phyloP scores from a whole-genome alignment of 2,329 filamentous ascomycete genomes.

The Acephala macrosclerotiorum region DNA sequence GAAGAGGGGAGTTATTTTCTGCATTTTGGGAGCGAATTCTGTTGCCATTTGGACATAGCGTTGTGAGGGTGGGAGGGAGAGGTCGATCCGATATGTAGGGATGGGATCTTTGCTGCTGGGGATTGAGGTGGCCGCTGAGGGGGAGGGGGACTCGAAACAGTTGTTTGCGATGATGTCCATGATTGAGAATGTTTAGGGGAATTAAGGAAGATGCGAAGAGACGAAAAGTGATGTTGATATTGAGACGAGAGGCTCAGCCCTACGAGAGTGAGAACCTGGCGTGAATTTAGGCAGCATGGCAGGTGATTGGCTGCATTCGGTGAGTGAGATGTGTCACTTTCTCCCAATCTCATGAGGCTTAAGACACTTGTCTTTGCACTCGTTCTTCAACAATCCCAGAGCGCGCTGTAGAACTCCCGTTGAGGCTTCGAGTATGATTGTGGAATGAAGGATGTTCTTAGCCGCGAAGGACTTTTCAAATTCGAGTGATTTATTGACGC shows the following conservation, averaged over 20 bases:
- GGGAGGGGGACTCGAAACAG: background rate
- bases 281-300: constrained; percentile 2
- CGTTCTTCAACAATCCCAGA: background rate
- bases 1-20: constrained; percentile 55
- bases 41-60: constrained; percentile 58
- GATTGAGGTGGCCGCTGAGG: background rate
- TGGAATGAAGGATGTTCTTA: too few relatives aligned
- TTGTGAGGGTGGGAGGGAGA: constrained; percentile 58
- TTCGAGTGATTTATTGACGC: too few relatives aligned
- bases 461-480: too few relatives aligned
- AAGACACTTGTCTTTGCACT: background rate
- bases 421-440: too few relatives aligned
- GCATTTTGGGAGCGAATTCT: constrained; percentile 53
- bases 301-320: background rate
- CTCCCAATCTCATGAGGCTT: background rate
- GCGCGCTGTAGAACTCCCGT: too few relatives aligned
- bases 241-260: background rate
- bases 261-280: background rate
- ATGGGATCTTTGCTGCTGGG: constrained; percentile 24
- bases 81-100: constrained; percentile 57
- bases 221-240: background rate
- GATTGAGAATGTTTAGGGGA: background rate
- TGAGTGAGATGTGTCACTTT: background rate
- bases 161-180: background rate
- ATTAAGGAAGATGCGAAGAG: background rate